Base-by-base conservation (phyloP, 768 basidiomycete genomes). In the Leccinum subtestaceum region DNA sequence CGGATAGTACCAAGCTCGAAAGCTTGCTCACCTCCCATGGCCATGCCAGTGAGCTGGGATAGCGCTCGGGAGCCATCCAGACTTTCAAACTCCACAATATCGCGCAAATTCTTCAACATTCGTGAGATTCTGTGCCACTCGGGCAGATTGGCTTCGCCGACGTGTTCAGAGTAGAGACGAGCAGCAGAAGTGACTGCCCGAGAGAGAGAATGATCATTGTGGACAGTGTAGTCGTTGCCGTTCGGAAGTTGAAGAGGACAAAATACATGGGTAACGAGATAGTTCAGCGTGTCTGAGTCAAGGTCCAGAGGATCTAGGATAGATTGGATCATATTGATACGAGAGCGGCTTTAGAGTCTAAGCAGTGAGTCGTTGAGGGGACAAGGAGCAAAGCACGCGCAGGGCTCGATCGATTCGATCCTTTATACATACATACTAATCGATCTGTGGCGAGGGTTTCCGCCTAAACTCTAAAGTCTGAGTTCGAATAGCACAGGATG, bases 181-280 rank as follows among this genome's bases (percentile, higher is more conserved):
- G 73, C 70, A 53, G 60, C 63, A 3, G 63, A 32, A 1, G 65
- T 50, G 3, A 72, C 62, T 10, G 63, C 57, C 17, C 52, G 10
- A 43, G 68, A 66, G 1, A 79, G 59, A 4, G 62, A 57, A 31
- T 63, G 63, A 4, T 77, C 72, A 15, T 66, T 64, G 5, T 58
- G 34, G 50, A 11, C 75, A 31, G 17, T 51, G 17, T 51, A 17
- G n/a, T 51, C 49, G 11, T 80, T 74, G 9, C 65, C 53, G 48
- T 77, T 69, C 1, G 78, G 78, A 7, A 78, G 63, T 36, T 72
- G 66, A 0, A 75, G 73, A 2, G 79, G 79, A 13, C 77, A 59
- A 61, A 80, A 77, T 0, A 81, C 65, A 57, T 80, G 79, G 34
- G 72, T 71, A 34, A 78, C 31, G 31, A 51, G n/a, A 59, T 77